Conservation (phyloP, 2,329 filamentous ascomycete species). For the Alternaria sp. region DNA sequence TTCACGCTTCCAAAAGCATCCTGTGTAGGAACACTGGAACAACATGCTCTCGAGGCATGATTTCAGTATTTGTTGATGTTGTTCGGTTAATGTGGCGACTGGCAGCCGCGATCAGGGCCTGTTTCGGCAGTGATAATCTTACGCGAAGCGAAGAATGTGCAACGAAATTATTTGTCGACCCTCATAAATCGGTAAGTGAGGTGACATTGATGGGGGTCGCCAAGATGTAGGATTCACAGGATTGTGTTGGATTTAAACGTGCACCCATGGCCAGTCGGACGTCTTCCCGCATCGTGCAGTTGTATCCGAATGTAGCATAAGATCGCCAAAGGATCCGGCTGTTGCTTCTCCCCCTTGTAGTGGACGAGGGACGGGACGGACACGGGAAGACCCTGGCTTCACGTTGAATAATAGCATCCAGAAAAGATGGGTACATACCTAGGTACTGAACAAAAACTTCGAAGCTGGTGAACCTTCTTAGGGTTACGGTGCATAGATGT, state of each 20-base stretch:
- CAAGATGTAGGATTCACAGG: neutral
- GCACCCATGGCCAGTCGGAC: neutral
- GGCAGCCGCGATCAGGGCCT: neutral
- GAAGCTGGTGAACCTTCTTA: no score
- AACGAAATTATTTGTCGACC: neutral
- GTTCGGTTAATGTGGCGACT: neutral
- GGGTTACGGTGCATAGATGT: neutral
- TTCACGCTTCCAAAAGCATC: slow-evolving; percentile 1
- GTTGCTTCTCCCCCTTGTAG: neutral
- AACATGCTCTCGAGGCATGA: neutral
- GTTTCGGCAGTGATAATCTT: neutral
- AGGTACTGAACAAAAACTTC: no score
- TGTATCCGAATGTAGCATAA: neutral
- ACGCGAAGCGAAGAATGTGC: neutral
- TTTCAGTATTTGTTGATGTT: neutral
- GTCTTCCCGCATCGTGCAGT: neutral
- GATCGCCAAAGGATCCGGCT: neutral
- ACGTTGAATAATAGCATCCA: no score
- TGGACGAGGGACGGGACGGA: neutral
- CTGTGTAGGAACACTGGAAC: neutral
- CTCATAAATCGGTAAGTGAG: neutral
- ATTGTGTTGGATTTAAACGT: neutral
- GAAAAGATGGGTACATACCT: no score
- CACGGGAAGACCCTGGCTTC: neutral
- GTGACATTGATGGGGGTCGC: neutral